Conservation (phyloP, 202 grass and related monocot species). For the Panicum virgatum region DNA sequence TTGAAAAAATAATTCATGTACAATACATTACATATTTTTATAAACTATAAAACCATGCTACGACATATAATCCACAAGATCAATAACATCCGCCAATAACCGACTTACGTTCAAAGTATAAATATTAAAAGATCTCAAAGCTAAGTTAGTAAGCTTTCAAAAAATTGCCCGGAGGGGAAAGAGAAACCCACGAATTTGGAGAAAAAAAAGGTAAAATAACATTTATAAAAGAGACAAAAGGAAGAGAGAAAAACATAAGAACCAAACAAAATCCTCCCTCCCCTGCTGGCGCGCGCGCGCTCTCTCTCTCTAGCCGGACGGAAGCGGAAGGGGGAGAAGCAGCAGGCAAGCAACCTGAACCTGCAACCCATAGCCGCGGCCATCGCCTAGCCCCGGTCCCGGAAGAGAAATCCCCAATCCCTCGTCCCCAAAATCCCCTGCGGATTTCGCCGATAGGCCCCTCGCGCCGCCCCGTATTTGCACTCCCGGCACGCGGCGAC, state of each 20-base stretch:
- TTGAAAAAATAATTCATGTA: background rate
- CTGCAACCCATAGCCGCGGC: background rate
- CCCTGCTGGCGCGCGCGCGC: background rate
- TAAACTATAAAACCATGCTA: background rate
- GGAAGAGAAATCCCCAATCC: constrained; percentile 32
- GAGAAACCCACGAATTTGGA: no score
- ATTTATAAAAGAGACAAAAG: background rate
- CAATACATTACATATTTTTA: background rate
- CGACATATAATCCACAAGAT: no score
- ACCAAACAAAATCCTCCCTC: background rate
- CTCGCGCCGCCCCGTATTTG: constrained; percentile 30
- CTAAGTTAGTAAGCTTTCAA: background rate
- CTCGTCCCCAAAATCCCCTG: constrained; percentile 14
- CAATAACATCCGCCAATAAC: background rate
- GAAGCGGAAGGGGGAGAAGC: constrained; percentile 13
- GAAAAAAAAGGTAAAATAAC: background rate
- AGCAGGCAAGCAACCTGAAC: background rate
- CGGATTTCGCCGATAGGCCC: constrained; percentile 35
- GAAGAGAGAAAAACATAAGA: background rate
- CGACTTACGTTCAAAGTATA: background rate
- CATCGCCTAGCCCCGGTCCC: background rate
- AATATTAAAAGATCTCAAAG: background rate
- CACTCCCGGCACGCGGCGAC: constrained; percentile 19
- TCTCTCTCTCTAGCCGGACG: background rate
- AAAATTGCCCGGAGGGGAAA: background rate